Evolutionary conservation across 108 stramenopile genomes (phyloP).

Genomic region (Cyclostephanos invisitatus): DNA sequence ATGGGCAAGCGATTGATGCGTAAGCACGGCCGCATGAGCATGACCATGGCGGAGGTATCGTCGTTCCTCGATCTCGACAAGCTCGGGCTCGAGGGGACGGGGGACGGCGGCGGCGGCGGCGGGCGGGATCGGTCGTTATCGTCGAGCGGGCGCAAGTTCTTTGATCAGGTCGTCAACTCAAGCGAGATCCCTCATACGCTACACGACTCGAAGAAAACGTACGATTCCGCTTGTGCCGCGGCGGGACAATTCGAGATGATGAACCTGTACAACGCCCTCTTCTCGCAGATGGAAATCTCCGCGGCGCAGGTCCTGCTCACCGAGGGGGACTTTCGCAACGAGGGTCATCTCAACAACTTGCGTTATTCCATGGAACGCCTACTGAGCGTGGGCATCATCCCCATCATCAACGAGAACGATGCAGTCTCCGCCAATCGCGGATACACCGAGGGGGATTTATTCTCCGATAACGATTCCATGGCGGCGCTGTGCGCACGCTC

Average conservation of each 20-base stretch:
- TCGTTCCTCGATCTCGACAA: slow-evolving; percentile 10
- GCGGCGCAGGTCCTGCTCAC: slow-evolving; percentile 92
- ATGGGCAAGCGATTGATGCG: slow-evolving; percentile 85
- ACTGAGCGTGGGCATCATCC: slow-evolving; percentile 88
- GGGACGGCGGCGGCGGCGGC: neutral
- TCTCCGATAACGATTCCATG: slow-evolving; percentile 95
- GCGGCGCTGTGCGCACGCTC: slow-evolving; percentile 88
- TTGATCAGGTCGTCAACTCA: slow-evolving; percentile 48
- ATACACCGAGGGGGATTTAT: slow-evolving; percentile 86
- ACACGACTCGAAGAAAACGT: slow-evolving; percentile 77
- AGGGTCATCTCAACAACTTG: slow-evolving; percentile 71
- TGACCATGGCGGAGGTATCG: slow-evolving; percentile 62
- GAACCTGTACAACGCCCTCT: slow-evolving; percentile 91
- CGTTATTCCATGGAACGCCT: slow-evolving; percentile 83
- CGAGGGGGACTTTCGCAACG: slow-evolving; percentile 84
- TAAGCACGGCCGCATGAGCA: slow-evolving; percentile 66
- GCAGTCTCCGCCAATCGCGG: slow-evolving; percentile 92
- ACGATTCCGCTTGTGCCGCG: slow-evolving; percentile 95
- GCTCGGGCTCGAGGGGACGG: neutral
- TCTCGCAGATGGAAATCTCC: slow-evolving; percentile 82
- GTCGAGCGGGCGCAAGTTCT: slow-evolving; percentile 32
- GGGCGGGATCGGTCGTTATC: slow-evolving; percentile 14
- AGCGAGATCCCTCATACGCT: slow-evolving; percentile 57
- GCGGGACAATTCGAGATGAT: slow-evolving; percentile 98
- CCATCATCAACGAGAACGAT: slow-evolving; percentile 98